Evolutionary conservation across 2,329 filamentous ascomycete genomes (phyloP), one percentile per base, ranked within the genome.

Genomic region (Pseudocercospora macadamiae): DNA sequence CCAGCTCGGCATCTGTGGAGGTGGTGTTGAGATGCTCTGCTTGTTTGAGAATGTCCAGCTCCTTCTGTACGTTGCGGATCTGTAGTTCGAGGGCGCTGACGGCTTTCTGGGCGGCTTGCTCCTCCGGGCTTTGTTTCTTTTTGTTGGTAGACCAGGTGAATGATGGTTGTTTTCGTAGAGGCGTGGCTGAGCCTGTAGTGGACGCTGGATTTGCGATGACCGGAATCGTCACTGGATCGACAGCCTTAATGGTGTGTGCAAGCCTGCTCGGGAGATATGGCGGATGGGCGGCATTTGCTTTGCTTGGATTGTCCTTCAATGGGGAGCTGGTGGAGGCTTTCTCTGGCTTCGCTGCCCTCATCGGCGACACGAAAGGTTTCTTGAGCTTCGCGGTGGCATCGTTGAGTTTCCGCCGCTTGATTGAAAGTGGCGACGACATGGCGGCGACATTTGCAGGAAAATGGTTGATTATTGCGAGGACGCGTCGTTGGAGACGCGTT

Each of bases 341-440:
- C 9, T 55, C 52, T n/a, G 64, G 28, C 44, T 65, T 66, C 26
- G 78, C 76, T 34, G 77, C 80, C 64, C 82, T 83, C 61, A 89
- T 81, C 12, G 88, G 89, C 45, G 89, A 90, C 64, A 87, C 86
- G 76, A 91, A 91, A 0, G 89, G 89, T 70, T 87, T 89, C 62
- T 82, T 82, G 48, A 90, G 81, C 5, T 82, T 82, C n/a, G 78
- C 79, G 19, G 80, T 75, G 36, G 83, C 81, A 44, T 81, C 76
- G 58, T 87, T 81, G 62, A 88, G 76, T 64, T 86, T 84, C 60
- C 87, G 86, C 51, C 86, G 83, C 76, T 90, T 90, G 12, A 65
- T 21, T 4, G 63, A 57, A n/a, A 61, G 34, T 51, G 63, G 63
- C 55, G 60, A 63, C 44, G 63, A 63, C 63, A 65, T 65, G 7